Base-by-base conservation (phyloP, 169 alveolate genomes). In the Plasmodium reichenowi region DNA sequence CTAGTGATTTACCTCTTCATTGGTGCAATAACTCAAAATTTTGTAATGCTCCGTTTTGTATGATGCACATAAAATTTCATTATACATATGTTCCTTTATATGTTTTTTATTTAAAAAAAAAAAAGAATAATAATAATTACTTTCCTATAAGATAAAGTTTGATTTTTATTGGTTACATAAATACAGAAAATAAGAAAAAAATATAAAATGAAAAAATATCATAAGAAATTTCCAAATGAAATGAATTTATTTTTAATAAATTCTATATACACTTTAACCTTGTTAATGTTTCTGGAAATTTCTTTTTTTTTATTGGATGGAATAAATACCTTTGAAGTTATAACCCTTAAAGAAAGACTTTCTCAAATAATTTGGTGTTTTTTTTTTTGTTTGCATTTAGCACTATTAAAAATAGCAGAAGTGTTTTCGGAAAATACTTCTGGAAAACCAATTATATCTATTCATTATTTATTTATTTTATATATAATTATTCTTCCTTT, bases 231-330 rank as follows among this genome's bases (percentile, higher is more conserved):
- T 2, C 47, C 24, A 64, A 59, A 48, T 10, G 64, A 50, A 17
- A 78, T 68, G 52, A 83, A 83, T 66, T 43, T 83, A 54, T 83
- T 83, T 83, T 83, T 83, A 43, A 7, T 83, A 63, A 67, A 70
- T 54, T 83, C 91, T 38, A 58, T 70, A 13, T 13, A 63, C 48
- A 58, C 85, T 24, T 24, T 71, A 24, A 83, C 60, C 59, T 83
- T 83, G 43, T 26, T 70, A 29, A 83, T 83, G 32, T 83, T 83
- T 50, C 68, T 70, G 72, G 83, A 43, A 68, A 83, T 83, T 58
- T 83, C 56, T 50, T 83, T 70, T 50, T 83, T 83, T 72, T 62
- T 83, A 47, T 70, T 71, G 67, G 91, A 83, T 56, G 91, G 91
- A 26, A 70, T 83, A 70, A 83, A 70, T 38, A 83, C 91, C 3